Base-by-base conservation (phyloP, 179 eudicot genomes). In the Silene coronaria region DNA sequence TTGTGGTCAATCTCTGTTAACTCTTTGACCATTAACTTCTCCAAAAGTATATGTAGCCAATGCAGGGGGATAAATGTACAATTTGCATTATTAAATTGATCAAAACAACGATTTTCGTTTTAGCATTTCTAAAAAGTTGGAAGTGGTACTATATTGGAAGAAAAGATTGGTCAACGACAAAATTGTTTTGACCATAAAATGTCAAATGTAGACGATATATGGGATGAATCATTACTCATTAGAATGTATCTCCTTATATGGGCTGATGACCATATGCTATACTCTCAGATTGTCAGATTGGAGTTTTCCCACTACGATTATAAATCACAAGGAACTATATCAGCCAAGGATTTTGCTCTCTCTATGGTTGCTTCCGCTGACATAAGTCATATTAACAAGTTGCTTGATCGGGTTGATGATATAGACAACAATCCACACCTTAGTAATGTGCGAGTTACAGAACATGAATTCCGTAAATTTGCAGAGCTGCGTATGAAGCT, bases 341-440 rank as follows among this genome's bases (percentile, higher is more conserved):
- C 91, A n/a, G 91, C 98, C 27, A 90, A 86, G 82, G 98, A 94
- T 82, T 94, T 94, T 75, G 92, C 96, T 58, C 80, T 96, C 45
- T 96, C 97, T 16, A 89, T 96, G 92, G 92, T 96, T 74, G 97
- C 97, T 55, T 96, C 99, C 67, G 97, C 99, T 45, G 97, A 96
- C 72, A 80, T 91, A 77, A 77, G 74, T 32, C 89, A 88, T 57
- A 79, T 96, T 55, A 84, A 85, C 88, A 93, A 86, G 83, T 86
- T 96, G 75, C 91, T 96, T 65, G 88, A 88, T 27, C 90, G 87
- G 22, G 92, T 85, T 48, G 97, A 90, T 63, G 91, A 88, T 60
- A 38, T 96, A 53, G 76, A 86, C 63, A 73, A 82, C 16, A 91
- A 91, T 70, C 86, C 87, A 66, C 9, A 63, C 13, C 87, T 92